Evolutionary conservation across 768 basidiomycete species (phyloP).

Genomic region (Podaxis rugospora): DNA sequence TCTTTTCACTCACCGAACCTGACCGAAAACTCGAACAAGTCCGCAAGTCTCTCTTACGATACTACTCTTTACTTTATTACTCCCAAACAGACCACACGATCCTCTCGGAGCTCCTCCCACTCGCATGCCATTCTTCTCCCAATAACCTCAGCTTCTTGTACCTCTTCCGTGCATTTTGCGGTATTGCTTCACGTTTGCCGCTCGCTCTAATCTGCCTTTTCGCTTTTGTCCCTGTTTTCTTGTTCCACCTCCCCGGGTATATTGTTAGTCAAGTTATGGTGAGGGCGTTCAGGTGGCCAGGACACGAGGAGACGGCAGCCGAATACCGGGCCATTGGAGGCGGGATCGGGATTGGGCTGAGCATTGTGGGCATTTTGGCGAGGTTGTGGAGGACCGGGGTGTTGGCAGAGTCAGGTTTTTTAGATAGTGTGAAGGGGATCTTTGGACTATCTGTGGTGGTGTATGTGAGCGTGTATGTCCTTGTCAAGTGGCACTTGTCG

Average conservation of each 20-base stretch:
- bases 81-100: conserved; percentile 47
- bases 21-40: conserved; percentile 15
- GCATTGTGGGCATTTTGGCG: conserved; percentile 20
- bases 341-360: conserved; percentile 34
- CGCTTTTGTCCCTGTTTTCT: conserved; percentile 37
- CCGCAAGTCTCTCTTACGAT: conserved; percentile 47
- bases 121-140: conserved; percentile 6
- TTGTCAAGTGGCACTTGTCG: conserved; percentile 42
- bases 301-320: conserved; percentile 65
- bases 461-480: conserved; percentile 27
- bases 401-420: conserved; percentile 4
- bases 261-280: conserved; percentile 39
- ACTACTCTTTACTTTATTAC: conserved; percentile 50
- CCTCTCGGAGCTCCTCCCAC: conserved; percentile 27
- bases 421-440: conserved; percentile 3
- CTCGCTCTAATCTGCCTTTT: conserved; percentile 30
- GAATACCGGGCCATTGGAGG: conserved; percentile 68
- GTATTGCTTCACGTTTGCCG: conserved; percentile 36
- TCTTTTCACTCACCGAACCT: conserved; percentile 8
- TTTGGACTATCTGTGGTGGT: conserved; percentile 17
- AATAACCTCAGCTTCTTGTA: conserved; percentile 17
- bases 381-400: conserved; percentile 17
- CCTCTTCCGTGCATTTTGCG: conserved; percentile 20
- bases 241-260: conserved; percentile 59
- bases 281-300: conserved; percentile 35